Conservation (phyloP, 352 stramenopile species). For the Phytophthora chlamydospora region DNA sequence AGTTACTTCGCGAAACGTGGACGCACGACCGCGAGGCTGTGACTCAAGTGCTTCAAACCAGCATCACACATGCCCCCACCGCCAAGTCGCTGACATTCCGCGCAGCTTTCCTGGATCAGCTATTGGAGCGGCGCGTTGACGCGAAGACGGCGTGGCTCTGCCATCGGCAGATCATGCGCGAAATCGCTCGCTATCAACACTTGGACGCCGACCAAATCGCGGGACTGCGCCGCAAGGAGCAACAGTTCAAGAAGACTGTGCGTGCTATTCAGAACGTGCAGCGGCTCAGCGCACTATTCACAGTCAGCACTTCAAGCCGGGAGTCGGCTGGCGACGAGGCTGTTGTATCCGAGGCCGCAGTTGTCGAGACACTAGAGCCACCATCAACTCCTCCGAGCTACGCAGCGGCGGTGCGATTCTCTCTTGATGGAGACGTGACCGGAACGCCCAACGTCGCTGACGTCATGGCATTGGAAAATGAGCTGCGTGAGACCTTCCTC, state of each 20-base stretch:
- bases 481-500: constrained; percentile 69
- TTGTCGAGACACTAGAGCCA: neutral
- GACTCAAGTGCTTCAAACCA: constrained; percentile 44
- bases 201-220: constrained; percentile 71
- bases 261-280: constrained; percentile 60
- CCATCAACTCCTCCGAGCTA: constrained; percentile 31
- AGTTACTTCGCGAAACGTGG: constrained; percentile 73
- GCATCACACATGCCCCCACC: constrained; percentile 65
- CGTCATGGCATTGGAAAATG: constrained; percentile 63
- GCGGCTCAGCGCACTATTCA: constrained; percentile 35
- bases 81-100: constrained; percentile 66
- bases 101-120: constrained; percentile 68
- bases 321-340: constrained; percentile 16
- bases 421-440: constrained; percentile 14
- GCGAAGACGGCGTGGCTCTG: constrained; percentile 83
- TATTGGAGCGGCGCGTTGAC: constrained; percentile 68
- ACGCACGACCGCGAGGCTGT: constrained; percentile 60
- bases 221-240: constrained; percentile 69
- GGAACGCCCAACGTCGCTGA: constrained; percentile 24
- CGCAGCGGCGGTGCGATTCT: constrained; percentile 40
- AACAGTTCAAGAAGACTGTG: constrained; percentile 74
- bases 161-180: constrained; percentile 79
- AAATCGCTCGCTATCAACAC: constrained; percentile 73
- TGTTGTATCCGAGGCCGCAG: neutral
- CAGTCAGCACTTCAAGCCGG: neutral